Evolutionary conservation across 2,329 filamentous ascomycete genomes (phyloP).

Genomic region (Pseudopithomyces maydicus): DNA sequence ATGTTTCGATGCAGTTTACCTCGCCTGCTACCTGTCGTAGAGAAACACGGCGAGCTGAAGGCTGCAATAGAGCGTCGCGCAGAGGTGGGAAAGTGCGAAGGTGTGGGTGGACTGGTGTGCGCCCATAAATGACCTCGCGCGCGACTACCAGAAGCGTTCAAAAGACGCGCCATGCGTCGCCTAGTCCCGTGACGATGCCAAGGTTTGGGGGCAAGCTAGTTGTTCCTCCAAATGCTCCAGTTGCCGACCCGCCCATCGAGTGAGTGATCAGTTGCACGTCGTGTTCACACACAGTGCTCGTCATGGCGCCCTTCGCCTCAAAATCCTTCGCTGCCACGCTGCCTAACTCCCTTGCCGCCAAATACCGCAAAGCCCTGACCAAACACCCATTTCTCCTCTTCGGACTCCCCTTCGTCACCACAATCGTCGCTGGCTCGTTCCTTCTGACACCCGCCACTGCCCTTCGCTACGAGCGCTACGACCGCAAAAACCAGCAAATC

Average conservation of each 20-base stretch:
- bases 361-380: slow-evolving; percentile 76
- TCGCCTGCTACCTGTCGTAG: too few species aligned
- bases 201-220: slow-evolving; percentile 8
- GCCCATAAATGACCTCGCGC: slow-evolving; percentile 12
- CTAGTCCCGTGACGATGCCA: slow-evolving; percentile 30
- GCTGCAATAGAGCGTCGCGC: too few species aligned
- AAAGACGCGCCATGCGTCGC: slow-evolving; percentile 8
- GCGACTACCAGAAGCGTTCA: slow-evolving; percentile 16
- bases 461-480: slow-evolving; percentile 89
- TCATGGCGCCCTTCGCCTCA: slow-evolving; percentile 58
- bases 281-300: not conserved
- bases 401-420: slow-evolving; percentile 86
- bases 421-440: slow-evolving; percentile 92
- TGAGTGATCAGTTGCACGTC: not conserved
- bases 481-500: slow-evolving; percentile 85
- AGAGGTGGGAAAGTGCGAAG: not conserved
- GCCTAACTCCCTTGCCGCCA: slow-evolving; percentile 68
- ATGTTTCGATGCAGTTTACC: not conserved
- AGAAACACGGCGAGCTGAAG: too few species aligned
- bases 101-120: not conserved
- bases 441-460: slow-evolving; percentile 93
- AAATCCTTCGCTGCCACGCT: slow-evolving; percentile 61
- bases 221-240: slow-evolving; percentile 15
- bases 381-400: slow-evolving; percentile 90
- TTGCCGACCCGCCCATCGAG: slow-evolving; percentile 11